These are phyloP conservation scores for Ogataea pilisensis DNA, from an alignment of 805 yeast species.

Conservation along the genomic window DNA sequence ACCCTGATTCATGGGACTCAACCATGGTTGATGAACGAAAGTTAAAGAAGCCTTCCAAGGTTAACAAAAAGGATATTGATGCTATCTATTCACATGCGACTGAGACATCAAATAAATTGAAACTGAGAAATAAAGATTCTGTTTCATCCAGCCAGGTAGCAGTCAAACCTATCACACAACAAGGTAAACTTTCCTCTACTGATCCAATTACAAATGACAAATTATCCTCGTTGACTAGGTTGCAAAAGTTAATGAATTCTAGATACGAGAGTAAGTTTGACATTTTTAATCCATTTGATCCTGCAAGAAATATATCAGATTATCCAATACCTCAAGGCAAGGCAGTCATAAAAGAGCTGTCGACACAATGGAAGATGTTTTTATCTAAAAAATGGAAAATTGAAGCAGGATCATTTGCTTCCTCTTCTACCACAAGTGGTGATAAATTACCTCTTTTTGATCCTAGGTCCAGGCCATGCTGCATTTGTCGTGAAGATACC, in stretches of 20 bases:
- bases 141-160: too few species aligned
- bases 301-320: slow-evolving; percentile 3
- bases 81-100: too few species aligned
- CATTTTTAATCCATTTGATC: slow-evolving; percentile 20
- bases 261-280: slow-evolving; percentile 25
- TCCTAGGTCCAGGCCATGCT: slow-evolving; percentile 40
- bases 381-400: slow-evolving; percentile 13
- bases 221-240: slow-evolving; percentile 1
- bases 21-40: background rate
- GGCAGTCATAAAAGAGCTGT: slow-evolving; percentile 19
- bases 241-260: slow-evolving; percentile 8
- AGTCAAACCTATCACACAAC: too few species aligned
- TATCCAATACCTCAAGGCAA: slow-evolving; percentile 20
- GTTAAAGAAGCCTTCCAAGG: slow-evolving; percentile 1
- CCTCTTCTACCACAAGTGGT: background rate
- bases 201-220: background rate
- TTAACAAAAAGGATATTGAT: background rate
- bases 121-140: background rate
- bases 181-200: too few species aligned
- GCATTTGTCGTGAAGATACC: slow-evolving; percentile 46
- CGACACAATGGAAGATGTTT: slow-evolving; percentile 18
- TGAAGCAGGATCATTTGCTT: slow-evolving; percentile 1
- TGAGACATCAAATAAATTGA: background rate
- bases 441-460: slow-evolving; percentile 18
- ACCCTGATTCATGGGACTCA: background rate